Base-by-base conservation (phyloP, 2,329 filamentous ascomycete species). In the Aspergillus cejpii region DNA sequence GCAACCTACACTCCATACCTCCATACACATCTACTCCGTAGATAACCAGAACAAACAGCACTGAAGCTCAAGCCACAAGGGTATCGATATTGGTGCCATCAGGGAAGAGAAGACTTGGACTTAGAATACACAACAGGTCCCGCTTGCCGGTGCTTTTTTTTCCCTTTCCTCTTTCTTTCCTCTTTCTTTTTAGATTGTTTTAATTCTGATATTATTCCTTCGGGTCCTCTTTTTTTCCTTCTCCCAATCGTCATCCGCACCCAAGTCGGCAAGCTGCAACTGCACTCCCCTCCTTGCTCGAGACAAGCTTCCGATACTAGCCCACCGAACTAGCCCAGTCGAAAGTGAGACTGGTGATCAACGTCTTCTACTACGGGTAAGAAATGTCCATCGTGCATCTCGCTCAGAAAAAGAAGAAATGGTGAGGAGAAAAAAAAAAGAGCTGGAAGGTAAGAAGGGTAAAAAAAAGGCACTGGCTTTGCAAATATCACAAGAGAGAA, bases 11-110 rank as follows among this genome's bases (percentile, higher is more conserved):
- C n/a, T n/a, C n/a, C n/a, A n/a, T n/a, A n/a, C n/a, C n/a, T n/a
- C n/a, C n/a, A n/a, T n/a, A n/a, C 23, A 5, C 23, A 24, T 5
- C 5, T 24, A 24, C 23, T 24, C 23, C 23, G 8, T 24, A 24
- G 10, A 17, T 11, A 20, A 6, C 10, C 6, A 17, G 6, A 36
- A 40, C 26, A 14, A 29, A 37, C 37, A 34, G 33, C 36, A 41
- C 44, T n/a, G 24, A 49, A 56, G 41, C 47, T 41, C 44, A 51
- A 56, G 52, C 50, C 61, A 56, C 50, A 58, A 63, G 61, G 61
- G 60, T 63, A 63, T 63, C 61, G 60, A 63, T 63, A 56, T 60
- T 58, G 57, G 54, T 53, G 53, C 59, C 55, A 55, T 52, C 50
- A 47, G 46, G 43, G 49, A 39, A 44, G 39, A 49, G 51, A 40